A percentile compares a stretch with the other conserved stretches of the same genome.
phyloP scores from a whole-genome alignment of 2,329 filamentous ascomycete genomes.

The Apiospora arundinis region DNA sequence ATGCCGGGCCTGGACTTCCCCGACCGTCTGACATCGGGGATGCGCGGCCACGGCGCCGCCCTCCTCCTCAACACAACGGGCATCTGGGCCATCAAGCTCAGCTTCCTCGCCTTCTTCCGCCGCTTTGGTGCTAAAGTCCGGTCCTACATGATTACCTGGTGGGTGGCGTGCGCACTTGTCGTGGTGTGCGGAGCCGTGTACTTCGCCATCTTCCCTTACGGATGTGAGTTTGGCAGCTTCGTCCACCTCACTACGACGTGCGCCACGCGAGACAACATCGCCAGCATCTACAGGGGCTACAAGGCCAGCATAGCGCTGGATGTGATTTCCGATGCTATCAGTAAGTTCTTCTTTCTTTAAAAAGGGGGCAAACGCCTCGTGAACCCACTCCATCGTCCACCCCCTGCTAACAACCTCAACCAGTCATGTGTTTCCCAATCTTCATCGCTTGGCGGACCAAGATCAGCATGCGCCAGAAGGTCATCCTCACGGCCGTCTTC shows the following conservation, averaged over 20 bases:
- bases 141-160: slow-evolving; percentile 28
- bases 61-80: slow-evolving; percentile 21
- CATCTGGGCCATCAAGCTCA: slow-evolving; percentile 28
- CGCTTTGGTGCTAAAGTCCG: slow-evolving; percentile 23
- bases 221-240: slow-evolving; percentile 26
- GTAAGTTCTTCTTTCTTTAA: slow-evolving; percentile 22
- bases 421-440: slow-evolving; percentile 30
- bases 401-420: not conserved
- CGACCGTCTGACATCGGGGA: not conserved
- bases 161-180: slow-evolving; percentile 25
- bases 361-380: not conserved
- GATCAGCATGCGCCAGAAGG: slow-evolving; percentile 29
- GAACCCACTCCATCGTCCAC: no score
- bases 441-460: slow-evolving; percentile 28
- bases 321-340: slow-evolving; percentile 27
- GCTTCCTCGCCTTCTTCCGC: slow-evolving; percentile 29
- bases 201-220: slow-evolving; percentile 25
- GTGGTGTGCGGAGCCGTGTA: slow-evolving; percentile 21
- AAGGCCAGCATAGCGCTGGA: slow-evolving; percentile 23
- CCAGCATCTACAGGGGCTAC: slow-evolving; percentile 24
- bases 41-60: not conserved
- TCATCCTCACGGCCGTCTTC: slow-evolving; percentile 28
- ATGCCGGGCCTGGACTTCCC: slow-evolving; percentile 8
- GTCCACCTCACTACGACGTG: not conserved
- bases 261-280: slow-evolving; percentile 1